Evolutionary conservation across 768 basidiomycete species (phyloP), one percentile per base, ranked within the genome.

Genomic region (Tephrocybe sp.): DNA sequence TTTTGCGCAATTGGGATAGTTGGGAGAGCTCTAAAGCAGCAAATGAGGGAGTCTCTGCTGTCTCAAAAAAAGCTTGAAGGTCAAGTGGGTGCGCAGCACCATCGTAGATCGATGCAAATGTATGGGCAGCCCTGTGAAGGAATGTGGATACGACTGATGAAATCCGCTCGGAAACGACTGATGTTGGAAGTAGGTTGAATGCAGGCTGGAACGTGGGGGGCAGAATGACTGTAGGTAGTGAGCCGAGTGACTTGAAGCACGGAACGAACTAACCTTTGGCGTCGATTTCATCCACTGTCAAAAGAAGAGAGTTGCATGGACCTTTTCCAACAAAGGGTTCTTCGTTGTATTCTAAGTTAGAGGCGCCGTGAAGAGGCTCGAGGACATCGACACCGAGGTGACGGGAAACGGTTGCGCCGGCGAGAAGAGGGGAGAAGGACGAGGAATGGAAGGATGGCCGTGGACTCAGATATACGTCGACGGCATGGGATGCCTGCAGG

Each of bases 321-420:
- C 82, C 84, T 49, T 77, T 63, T 39, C 79, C 86, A 16, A 89
- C 79, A 55, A 90, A 82, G 2, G 64, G 33, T 37, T 74, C 69
- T 41, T 78, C 73, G 30, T 56, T 60, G 49, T 66, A 53, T 39
- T 56, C 58, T 52, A 57, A 46, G 23, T 62, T 53, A 27, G 68
- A 69, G 44, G 67, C 61, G 51, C 71, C 70, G 45, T 56, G 66
- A 23, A 82, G 63, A 21, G 71, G 66, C 59, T 86, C 84, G 55
- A 83, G 83, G 16, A 66, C 66, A 57, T 89, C 88, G 4, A 89
- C 74, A n/a, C 83, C 82, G 10, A 90, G 76, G 62, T 90, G 86
- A 45, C 77, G 79, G 16, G 86, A 78, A 25, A 91, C 69, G 5
- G 73, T 79, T 29, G 79, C 73, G 57, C 76, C 81, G 36, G 83